These are phyloP conservation scores for Solanum virginianum DNA, from an alignment of 257 asterid species.

Conservation along the genomic window DNA sequence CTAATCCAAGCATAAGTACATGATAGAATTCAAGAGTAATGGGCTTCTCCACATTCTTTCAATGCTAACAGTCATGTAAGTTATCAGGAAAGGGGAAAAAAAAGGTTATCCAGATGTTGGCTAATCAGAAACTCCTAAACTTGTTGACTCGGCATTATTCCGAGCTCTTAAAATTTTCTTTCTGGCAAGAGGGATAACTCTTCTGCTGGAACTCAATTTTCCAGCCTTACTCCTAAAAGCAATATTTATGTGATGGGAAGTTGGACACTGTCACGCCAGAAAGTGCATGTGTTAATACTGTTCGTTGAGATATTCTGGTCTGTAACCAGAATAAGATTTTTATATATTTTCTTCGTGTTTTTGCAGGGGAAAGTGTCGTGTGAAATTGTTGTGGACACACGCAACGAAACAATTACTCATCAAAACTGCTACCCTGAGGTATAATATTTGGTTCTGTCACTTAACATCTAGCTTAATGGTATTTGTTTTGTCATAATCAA, in stretches of 20 bases:
- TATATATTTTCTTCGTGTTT: not conserved
- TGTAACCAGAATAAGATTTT: not conserved
- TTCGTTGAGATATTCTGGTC: not conserved
- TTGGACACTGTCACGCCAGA: not conserved
- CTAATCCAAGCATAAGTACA: not conserved
- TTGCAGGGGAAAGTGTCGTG: constrained; percentile 33
- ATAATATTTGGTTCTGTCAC: not conserved
- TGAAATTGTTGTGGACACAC: constrained; percentile 21
- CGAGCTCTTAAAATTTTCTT: not conserved
- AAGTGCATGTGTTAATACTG: not conserved
- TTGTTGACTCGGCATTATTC: not conserved
- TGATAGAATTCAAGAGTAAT: not conserved
- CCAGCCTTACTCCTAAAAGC: not conserved
- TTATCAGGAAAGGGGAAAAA: not conserved
- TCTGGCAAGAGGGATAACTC: not conserved
- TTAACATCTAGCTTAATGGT: not conserved
- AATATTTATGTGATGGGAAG: not conserved
- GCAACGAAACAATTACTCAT: constrained; percentile 18
- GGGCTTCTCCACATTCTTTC: not conserved
- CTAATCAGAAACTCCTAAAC: not conserved
- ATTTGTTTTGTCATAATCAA: not conserved
- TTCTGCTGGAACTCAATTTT: not conserved
- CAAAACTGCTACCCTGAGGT: constrained; percentile 46
- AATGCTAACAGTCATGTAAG: too few species aligned
- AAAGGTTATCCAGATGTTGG: not conserved